These are phyloP conservation scores for Neoarthrinium moseri DNA, from an alignment of 2,329 filamentous ascomycete species.

Conservation along the genomic window DNA sequence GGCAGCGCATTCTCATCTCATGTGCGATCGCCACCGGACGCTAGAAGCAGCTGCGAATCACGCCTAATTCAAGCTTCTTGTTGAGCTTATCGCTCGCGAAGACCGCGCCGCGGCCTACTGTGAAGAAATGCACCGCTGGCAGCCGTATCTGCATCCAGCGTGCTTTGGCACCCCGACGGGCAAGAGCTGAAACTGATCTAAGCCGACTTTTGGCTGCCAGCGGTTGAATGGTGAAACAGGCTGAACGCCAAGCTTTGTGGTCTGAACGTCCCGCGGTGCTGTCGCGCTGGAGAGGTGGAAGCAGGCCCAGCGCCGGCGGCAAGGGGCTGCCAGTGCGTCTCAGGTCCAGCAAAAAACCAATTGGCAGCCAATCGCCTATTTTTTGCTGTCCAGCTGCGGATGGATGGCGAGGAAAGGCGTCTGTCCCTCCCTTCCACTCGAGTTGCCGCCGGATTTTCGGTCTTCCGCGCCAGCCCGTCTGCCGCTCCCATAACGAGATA, in stretches of 20 bases:
- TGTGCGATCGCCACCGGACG: background rate
- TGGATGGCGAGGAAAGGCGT: background rate
- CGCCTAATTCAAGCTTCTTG: background rate
- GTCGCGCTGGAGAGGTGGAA: background rate
- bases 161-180: background rate
- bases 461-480: background rate
- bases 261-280: background rate
- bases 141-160: background rate
- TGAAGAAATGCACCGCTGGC: background rate
- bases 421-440: too few species aligned
- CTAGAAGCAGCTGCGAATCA: background rate
- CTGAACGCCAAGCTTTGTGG: constrained; percentile 1
- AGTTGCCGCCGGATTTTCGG: too few species aligned
- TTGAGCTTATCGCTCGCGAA: background rate
- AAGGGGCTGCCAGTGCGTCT: background rate
- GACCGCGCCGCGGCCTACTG: background rate
- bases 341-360: background rate
- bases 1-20: background rate
- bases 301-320: background rate
- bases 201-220: background rate
- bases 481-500: background rate
- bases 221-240: constrained; percentile 7
- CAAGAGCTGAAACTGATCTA: background rate
- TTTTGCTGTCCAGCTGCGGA: too few species aligned
- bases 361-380: background rate